Conservation (phyloP, 2,329 filamentous ascomycete species). For the Neospermospora avenae region DNA sequence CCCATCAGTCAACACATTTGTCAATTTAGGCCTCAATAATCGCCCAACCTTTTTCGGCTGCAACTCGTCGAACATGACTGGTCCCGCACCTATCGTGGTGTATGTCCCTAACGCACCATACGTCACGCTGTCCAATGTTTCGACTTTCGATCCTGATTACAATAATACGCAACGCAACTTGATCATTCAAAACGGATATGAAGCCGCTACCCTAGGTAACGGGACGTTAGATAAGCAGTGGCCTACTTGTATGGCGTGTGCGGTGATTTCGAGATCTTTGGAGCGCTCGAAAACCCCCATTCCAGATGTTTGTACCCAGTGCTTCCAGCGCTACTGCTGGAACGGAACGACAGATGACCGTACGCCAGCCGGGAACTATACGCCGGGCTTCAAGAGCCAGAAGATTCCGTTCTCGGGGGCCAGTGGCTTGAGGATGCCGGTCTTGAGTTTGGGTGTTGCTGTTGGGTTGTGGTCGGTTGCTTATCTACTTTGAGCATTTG, state of each 20-base stretch:
- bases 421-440: neutral
- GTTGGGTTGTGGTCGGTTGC: neutral
- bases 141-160: conserved; percentile 70
- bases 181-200: conserved; percentile 84
- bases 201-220: conserved; percentile 81
- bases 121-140: conserved; percentile 70
- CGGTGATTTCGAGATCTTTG: conserved; percentile 74
- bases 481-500: too few species aligned
- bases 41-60: conserved; percentile 81
- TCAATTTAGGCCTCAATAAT: conserved; percentile 72
- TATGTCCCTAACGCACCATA: conserved; percentile 89
- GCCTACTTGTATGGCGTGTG: conserved; percentile 84
- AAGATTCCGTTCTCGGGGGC: conserved; percentile 7
- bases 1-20: conserved; percentile 72
- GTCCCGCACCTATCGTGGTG: conserved; percentile 65
- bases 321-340: conserved; percentile 89
- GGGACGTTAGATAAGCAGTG: conserved; percentile 70
- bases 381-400: conserved; percentile 22
- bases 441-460: neutral
- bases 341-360: conserved; percentile 52
- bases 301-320: conserved; percentile 69
- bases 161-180: conserved; percentile 64
- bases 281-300: conserved; percentile 65
- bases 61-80: conserved; percentile 59
- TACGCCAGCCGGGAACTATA: conserved; percentile 20